A percentile compares a stretch with the other conserved stretches of the same genome.
phyloP scores from a whole-genome alignment of 108 stramenopile species.

The Discostella pseudostelligera region DNA sequence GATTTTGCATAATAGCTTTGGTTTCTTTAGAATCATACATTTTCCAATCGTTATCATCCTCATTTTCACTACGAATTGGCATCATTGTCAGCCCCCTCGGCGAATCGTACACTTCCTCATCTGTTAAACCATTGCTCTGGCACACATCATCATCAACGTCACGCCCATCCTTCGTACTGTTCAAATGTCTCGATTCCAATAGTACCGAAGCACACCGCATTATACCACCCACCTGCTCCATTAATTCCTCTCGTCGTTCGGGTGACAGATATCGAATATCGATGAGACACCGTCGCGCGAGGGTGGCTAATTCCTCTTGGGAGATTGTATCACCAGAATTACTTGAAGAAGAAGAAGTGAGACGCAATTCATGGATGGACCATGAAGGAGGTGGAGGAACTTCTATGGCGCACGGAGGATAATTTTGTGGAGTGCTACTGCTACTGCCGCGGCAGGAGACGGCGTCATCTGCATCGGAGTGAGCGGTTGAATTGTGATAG shows the following conservation, averaged over 20 bases:
- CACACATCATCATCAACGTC: neutral
- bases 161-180: neutral
- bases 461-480: too few species aligned
- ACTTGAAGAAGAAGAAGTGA: too few species aligned
- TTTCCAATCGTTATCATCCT: constrained; percentile 21
- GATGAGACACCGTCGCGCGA: constrained; percentile 49
- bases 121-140: constrained; percentile 5
- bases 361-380: constrained; percentile 23
- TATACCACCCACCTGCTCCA: constrained; percentile 37
- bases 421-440: too few species aligned
- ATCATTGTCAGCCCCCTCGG: constrained; percentile 43
- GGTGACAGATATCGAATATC: constrained; percentile 39
- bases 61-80: constrained; percentile 36
- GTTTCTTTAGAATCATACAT: constrained; percentile 27
- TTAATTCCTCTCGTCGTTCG: constrained; percentile 31
- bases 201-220: constrained; percentile 52
- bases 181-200: constrained; percentile 27
- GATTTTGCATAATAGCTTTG: constrained; percentile 27
- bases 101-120: constrained; percentile 47
- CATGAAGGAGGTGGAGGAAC: constrained; percentile 31
- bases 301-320: constrained; percentile 34
- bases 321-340: too few species aligned
- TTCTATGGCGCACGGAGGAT: neutral
- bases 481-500: too few species aligned
- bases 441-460: neutral